These are phyloP conservation scores for Geotrichum armillariae DNA, from an alignment of 1,139 yeast genomes.

Conservation along the genomic window DNA sequence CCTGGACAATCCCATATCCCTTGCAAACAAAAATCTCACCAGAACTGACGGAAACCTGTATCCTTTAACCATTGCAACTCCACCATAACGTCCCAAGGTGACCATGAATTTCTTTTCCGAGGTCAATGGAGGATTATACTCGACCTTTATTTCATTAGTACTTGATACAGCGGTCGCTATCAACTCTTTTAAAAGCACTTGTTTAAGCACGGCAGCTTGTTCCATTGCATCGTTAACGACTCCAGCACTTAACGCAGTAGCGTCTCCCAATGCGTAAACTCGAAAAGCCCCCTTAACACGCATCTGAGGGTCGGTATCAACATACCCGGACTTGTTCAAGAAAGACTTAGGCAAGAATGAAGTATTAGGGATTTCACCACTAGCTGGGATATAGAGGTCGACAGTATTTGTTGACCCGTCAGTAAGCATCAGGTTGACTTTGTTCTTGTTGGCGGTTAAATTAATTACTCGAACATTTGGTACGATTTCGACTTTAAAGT, in stretches of 20 bases:
- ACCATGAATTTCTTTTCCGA: constrained; percentile 3
- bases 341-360: constrained; percentile 4
- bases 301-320: not conserved
- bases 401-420: constrained; percentile 8
- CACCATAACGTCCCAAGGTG: constrained; percentile 13
- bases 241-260: constrained; percentile 1
- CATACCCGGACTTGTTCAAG: not conserved
- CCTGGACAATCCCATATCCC: constrained; percentile 7
- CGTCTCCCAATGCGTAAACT: constrained; percentile 3
- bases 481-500: constrained; percentile 7
- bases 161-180: no score
- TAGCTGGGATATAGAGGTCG: constrained; percentile 14
- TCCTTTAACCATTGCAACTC: constrained; percentile 12
- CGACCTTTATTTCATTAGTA: no score
- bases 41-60: constrained; percentile 6
- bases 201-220: not conserved
- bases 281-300: not conserved
- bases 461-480: not conserved
- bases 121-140: no score
- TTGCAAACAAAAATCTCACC: constrained; percentile 1
- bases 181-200: not conserved
- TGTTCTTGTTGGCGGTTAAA: not conserved
- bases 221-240: constrained; percentile 1
- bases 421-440: not conserved
- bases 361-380: constrained; percentile 17